phyloP scores from a whole-genome alignment of 2,329 filamentous ascomycete genomes.

The Eutypella sp. region DNA sequence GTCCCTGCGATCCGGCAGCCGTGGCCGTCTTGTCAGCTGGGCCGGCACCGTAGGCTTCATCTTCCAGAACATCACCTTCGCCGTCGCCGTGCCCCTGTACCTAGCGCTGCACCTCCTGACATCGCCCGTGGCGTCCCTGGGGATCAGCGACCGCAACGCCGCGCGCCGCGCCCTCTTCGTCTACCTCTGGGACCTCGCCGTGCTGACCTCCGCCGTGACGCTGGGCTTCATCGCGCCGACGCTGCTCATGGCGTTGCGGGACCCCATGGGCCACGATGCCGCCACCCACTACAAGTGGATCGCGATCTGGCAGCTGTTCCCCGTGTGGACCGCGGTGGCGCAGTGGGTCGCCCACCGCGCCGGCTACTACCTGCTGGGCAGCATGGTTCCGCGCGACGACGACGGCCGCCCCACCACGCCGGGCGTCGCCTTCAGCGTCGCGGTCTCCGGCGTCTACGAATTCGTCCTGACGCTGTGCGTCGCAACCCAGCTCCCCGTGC shows the following conservation, averaged over 20 bases:
- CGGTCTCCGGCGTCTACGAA: constrained; percentile 23
- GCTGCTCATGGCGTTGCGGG: constrained; percentile 23
- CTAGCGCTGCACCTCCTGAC: constrained; percentile 24
- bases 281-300: constrained; percentile 24
- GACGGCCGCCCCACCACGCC: constrained; percentile 17
- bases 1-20: constrained; percentile 21
- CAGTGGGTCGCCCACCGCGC: constrained; percentile 17
- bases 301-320: constrained; percentile 26
- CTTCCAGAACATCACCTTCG: constrained; percentile 22
- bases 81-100: constrained; percentile 22
- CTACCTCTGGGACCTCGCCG: constrained; percentile 25
- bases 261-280: constrained; percentile 16
- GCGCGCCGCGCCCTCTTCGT: constrained; percentile 20
- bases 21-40: constrained; percentile 18
- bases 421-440: constrained; percentile 19
- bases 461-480: constrained; percentile 20
- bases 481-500: constrained; percentile 20
- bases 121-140: constrained; percentile 20
- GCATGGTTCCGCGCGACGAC: constrained; percentile 16
- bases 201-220: constrained; percentile 23
- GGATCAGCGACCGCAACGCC: constrained; percentile 13
- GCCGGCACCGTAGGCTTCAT: constrained; percentile 16
- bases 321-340: constrained; percentile 13
- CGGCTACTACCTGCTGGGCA: constrained; percentile 19
- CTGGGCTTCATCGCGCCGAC: constrained; percentile 20